Conservation (phyloP, 768 basidiomycete species). For the Boletus barrowsii region DNA sequence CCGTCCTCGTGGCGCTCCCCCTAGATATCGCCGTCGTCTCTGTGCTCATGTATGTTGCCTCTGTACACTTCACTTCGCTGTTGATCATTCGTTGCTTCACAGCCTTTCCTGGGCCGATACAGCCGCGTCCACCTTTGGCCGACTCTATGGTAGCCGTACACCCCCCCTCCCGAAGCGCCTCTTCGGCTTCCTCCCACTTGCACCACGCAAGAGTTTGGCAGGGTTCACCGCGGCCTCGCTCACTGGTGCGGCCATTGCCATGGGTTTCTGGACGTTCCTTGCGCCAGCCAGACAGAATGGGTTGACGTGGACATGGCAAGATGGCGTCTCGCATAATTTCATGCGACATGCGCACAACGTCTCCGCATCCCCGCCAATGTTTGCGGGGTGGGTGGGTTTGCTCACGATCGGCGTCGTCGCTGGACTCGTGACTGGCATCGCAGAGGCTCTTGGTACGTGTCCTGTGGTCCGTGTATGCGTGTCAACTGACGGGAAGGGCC, state of each 20-base stretch:
- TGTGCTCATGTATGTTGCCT: conserved; percentile 71
- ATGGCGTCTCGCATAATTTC: conserved; percentile 40
- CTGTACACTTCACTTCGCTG: neutral
- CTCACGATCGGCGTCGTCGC: conserved; percentile 56
- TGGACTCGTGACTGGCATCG: conserved; percentile 77
- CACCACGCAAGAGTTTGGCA: conserved; percentile 79
- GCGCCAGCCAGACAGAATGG: conserved; percentile 44
- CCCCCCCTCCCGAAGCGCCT: conserved; percentile 52
- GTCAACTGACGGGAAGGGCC: neutral
- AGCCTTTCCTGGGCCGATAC: conserved; percentile 97
- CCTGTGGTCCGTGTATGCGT: neutral
- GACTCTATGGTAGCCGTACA: conserved; percentile 75
- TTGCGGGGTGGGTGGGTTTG: conserved; percentile 44
- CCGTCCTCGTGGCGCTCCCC: conserved; percentile 72
- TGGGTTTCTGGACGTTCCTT: conserved; percentile 70
- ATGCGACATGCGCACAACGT: conserved; percentile 1
- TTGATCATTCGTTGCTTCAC: neutral
- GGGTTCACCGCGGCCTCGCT: conserved; percentile 77
- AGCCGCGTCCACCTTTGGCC: conserved; percentile 86
- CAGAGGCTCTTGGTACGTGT: conserved; percentile 83
- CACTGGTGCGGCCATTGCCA: conserved; percentile 65
- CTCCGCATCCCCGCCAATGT: neutral
- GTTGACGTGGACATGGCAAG: conserved; percentile 56
- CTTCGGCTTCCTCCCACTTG: conserved; percentile 58
- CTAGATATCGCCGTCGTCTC: conserved; percentile 87